Evolutionary conservation across 352 stramenopile genomes (phyloP).

Genomic region (Phytopythium aichiense): DNA sequence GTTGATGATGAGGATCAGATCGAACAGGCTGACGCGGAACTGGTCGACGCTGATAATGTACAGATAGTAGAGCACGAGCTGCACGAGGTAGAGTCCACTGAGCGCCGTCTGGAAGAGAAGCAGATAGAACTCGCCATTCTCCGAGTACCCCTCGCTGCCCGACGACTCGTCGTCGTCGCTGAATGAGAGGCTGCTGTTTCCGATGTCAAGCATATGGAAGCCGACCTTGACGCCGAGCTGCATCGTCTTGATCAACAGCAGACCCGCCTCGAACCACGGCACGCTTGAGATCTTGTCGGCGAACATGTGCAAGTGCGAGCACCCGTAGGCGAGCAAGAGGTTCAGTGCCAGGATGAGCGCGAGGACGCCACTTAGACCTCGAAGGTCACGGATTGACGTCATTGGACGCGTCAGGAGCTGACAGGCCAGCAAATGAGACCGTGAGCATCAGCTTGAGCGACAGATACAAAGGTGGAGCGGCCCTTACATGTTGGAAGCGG

Average conservation of each 20-base stretch:
- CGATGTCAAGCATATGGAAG: constrained; percentile 57
- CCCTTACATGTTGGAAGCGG: constrained; percentile 54
- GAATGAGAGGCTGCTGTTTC: constrained; percentile 20
- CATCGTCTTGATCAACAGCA: constrained; percentile 61
- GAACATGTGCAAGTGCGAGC: constrained; percentile 38
- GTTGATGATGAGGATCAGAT: constrained; percentile 77
- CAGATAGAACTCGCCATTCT: constrained; percentile 65
- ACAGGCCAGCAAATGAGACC: neutral
- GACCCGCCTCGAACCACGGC: constrained; percentile 67
- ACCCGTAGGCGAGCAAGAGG: constrained; percentile 31
- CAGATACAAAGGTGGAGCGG: neutral
- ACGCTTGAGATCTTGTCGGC: constrained; percentile 56
- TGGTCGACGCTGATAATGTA: constrained; percentile 81
- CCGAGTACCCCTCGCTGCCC: constrained; percentile 24
- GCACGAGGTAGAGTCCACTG: constrained; percentile 56
- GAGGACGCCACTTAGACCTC: constrained; percentile 46
- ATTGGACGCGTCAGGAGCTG: constrained; percentile 60
- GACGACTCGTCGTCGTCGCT: constrained; percentile 32
- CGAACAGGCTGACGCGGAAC: constrained; percentile 73
- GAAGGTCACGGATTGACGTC: constrained; percentile 49
- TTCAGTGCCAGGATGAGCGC: constrained; percentile 35
- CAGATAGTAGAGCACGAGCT: constrained; percentile 72
- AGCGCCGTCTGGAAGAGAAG: constrained; percentile 61
- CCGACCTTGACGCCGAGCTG: constrained; percentile 67
- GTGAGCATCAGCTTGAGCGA: neutral